Conservation (phyloP, 345 rosid genomes). For the Citrus mangshanensis region DNA sequence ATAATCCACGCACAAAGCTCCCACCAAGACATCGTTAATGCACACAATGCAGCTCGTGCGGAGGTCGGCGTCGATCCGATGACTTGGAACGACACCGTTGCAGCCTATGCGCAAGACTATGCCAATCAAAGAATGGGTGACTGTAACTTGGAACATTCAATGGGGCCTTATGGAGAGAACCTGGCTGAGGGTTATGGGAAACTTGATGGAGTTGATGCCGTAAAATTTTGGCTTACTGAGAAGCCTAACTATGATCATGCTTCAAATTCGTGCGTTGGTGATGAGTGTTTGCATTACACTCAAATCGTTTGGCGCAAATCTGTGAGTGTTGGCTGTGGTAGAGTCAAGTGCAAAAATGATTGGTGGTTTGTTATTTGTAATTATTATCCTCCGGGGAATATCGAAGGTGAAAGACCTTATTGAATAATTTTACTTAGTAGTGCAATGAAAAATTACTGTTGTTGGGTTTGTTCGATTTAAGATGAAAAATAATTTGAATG, state of each 20-base stretch:
- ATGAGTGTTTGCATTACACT: constrained; percentile 31
- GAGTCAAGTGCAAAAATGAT: constrained; percentile 20
- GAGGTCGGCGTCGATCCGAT: constrained; percentile 19
- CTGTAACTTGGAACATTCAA: constrained; percentile 26
- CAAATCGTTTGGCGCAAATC: constrained; percentile 28
- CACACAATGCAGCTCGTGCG: constrained; percentile 20
- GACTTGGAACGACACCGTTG: constrained; percentile 20
- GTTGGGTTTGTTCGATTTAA: too few species aligned
- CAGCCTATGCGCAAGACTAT: constrained; percentile 17
- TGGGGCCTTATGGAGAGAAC: constrained; percentile 31
- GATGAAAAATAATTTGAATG: too few species aligned
- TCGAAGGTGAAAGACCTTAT: constrained; percentile 15
- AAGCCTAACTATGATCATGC: constrained; percentile 20
- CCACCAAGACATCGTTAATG: constrained; percentile 13
- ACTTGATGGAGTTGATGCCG: constrained; percentile 10
- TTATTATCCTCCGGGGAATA: constrained; percentile 21
- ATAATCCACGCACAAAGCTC: neutral
- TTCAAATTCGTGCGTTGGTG: constrained; percentile 10
- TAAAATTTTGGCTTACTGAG: constrained; percentile 28
- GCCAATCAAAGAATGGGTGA: neutral
- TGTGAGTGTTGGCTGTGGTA: constrained; percentile 20
- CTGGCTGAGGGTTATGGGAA: constrained; percentile 20
- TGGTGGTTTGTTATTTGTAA: constrained; percentile 22
- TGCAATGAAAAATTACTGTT: too few species aligned
- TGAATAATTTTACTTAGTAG: neutral